Conservation (phyloP, 2,329 filamentous ascomycete genomes). For the Cladosporium sp. region DNA sequence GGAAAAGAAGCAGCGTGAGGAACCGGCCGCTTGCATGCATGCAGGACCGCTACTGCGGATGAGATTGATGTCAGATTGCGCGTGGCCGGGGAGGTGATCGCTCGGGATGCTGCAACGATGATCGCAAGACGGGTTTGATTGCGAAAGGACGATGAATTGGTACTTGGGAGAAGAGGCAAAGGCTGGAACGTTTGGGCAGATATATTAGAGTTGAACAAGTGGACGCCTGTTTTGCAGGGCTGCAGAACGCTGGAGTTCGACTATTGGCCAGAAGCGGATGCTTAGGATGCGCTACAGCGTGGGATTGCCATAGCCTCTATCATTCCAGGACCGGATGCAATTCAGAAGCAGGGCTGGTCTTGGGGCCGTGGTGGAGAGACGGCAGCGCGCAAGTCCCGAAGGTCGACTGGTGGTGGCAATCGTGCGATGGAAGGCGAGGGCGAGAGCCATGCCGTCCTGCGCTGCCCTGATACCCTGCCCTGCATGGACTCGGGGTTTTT, state of each 20-base stretch:
- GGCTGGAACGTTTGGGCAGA: not conserved
- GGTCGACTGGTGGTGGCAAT: no score
- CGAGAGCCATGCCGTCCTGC: no score
- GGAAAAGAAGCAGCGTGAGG: conserved; percentile 4
- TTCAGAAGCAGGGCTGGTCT: no score
- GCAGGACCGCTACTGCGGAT: conserved; percentile 10
- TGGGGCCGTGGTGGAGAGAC: no score
- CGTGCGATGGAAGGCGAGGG: no score
- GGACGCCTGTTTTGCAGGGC: conserved; percentile 1
- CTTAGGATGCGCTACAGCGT: conserved; percentile 12
- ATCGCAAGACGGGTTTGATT: not conserved
- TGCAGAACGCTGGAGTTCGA: conserved; percentile 1
- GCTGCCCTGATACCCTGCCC: not conserved
- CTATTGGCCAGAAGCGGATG: conserved; percentile 10
- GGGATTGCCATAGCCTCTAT: no score
- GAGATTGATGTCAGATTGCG: conserved; percentile 13
- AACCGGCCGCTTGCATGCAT: conserved; percentile 10
- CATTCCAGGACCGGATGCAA: no score
- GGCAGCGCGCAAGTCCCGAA: no score
- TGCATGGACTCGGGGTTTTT: conserved; percentile 4
- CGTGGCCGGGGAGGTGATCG: conserved; percentile 7
- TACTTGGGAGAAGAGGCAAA: not conserved
- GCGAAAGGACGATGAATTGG: not conserved
- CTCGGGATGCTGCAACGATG: conserved; percentile 9
- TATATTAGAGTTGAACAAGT: no score